Evolutionary conservation across 2,329 filamentous ascomycete genomes (phyloP).

Genomic region (Corynespora cassiicola): DNA sequence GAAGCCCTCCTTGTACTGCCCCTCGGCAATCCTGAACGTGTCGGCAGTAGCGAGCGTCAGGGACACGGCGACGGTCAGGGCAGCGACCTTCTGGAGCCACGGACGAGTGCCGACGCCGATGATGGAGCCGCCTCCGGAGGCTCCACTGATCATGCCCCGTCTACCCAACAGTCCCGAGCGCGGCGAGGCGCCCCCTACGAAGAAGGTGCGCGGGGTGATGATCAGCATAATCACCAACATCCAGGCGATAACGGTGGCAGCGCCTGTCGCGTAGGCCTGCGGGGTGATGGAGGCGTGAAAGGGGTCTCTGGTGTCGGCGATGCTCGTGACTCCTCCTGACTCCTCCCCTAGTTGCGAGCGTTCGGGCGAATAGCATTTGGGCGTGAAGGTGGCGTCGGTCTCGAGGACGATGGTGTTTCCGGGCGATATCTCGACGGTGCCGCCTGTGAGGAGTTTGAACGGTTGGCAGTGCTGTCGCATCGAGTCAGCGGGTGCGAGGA

Average conservation of each 20-base stretch:
- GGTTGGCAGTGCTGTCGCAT: slow-evolving; percentile 63
- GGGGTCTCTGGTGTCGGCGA: slow-evolving; percentile 77
- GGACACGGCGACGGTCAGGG: slow-evolving; percentile 74
- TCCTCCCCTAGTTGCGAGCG: slow-evolving; percentile 41
- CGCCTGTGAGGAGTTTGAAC: slow-evolving; percentile 66
- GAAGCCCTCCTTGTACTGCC: slow-evolving; percentile 79
- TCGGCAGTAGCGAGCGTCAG: slow-evolving; percentile 92
- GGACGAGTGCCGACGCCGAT: slow-evolving; percentile 90
- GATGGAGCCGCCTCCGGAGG: slow-evolving; percentile 65
- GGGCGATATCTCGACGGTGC: slow-evolving; percentile 60
- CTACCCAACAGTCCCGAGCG: slow-evolving; percentile 78
- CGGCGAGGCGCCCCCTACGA: slow-evolving; percentile 74
- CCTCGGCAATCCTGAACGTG: slow-evolving; percentile 83
- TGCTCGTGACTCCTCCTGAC: slow-evolving; percentile 49
- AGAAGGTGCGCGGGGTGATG: slow-evolving; percentile 92
- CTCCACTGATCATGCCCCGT: slow-evolving; percentile 84
- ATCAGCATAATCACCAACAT: slow-evolving; percentile 92
- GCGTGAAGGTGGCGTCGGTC: slow-evolving; percentile 65
- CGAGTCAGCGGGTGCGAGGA: slow-evolving; percentile 25
- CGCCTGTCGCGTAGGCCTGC: slow-evolving; percentile 90
- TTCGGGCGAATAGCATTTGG: slow-evolving; percentile 57
- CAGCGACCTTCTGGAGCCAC: slow-evolving; percentile 81
- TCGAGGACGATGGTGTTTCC: slow-evolving; percentile 66
- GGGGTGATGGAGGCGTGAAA: slow-evolving; percentile 95
- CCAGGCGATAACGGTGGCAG: slow-evolving; percentile 89